Evolutionary conservation across 495 filamentous ascomycete genomes (phyloP), one percentile per base, ranked within the genome.

Genomic region (Penicillium crystallinum): DNA sequence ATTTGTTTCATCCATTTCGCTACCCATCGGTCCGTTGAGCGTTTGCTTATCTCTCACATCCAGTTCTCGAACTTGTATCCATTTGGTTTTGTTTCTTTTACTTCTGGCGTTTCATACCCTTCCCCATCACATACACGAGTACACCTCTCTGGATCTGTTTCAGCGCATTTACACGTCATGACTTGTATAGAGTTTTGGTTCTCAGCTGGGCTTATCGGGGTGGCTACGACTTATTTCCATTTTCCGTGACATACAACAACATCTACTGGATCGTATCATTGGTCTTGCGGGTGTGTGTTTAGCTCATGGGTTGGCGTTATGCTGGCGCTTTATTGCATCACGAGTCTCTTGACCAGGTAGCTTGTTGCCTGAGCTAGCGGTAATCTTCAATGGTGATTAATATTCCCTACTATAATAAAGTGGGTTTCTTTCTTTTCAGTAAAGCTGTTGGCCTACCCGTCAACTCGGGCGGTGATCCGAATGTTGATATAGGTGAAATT

Each of bases 171-270:
- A 63, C 50, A 63, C 46, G 49, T 56, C 54, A 58, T 39, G 56
- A 56, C 55, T 47, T 63, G 59, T 56, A 66, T 66, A 64, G 63
- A 66, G 56, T 59, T 64, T 21, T 35, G 55, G 51, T 59, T 52
- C 40, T 55, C 48, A 54, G 54, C 54, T 47, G 34, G 36, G 49
- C 52, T 54, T 39, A 48, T 39, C 52, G 52, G 54, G 51, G 46
- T 63, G 29, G 39, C 36, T 53, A 17, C 34, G 51, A 48, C 43
- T 36, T 64, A 64, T 62, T 59, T 45, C 56, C 53, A 42, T 36
- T 47, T 39, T 52, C 42, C 48, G n/a, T 19, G 11, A 59, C 51
- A 62, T 59, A 65, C 53, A 64, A 59, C 49, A 61, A 57, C 45
- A 62, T 53, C 51, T 59, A 49, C 46, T 46, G 48, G 48, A 30